Conservation (phyloP, 2,329 filamentous ascomycete genomes). For the Chaetothyriales sp. region DNA sequence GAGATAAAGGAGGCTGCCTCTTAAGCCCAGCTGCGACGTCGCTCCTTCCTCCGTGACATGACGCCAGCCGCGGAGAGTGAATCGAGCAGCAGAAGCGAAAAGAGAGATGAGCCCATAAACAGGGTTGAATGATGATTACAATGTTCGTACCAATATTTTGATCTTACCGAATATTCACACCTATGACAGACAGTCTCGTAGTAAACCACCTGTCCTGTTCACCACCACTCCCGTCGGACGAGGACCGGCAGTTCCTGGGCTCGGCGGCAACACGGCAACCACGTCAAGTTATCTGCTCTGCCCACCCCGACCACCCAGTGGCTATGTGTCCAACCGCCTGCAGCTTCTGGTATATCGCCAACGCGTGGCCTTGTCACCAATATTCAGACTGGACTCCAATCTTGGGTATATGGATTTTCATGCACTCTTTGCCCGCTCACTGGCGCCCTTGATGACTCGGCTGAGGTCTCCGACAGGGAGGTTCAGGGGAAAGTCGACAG, state of each 20-base stretch:
- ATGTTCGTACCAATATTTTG: neutral
- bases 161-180: neutral
- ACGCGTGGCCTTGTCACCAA: no score
- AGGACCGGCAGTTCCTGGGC: no score
- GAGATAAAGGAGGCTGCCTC: no score
- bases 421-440: slow-evolving; percentile 12
- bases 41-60: no score
- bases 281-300: no score
- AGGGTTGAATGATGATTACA: neutral
- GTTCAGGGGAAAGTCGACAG: slow-evolving; percentile 44
- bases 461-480: slow-evolving; percentile 46
- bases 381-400: neutral
- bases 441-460: slow-evolving; percentile 27
- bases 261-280: no score
- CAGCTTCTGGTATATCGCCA: neutral
- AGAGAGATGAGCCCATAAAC: neutral
- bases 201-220: no score
- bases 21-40: no score
- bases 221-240: no score
- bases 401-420: slow-evolving; percentile 1
- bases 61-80: neutral
- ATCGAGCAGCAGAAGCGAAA: neutral
- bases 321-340: neutral
- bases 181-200: no score
- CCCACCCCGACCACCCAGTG: no score